A percentile compares a stretch with the other conserved stretches of the same genome.
These are phyloP conservation scores for Phytophthora europaea DNA, from an alignment of 352 stramenopile genomes.

Conservation along the genomic window DNA sequence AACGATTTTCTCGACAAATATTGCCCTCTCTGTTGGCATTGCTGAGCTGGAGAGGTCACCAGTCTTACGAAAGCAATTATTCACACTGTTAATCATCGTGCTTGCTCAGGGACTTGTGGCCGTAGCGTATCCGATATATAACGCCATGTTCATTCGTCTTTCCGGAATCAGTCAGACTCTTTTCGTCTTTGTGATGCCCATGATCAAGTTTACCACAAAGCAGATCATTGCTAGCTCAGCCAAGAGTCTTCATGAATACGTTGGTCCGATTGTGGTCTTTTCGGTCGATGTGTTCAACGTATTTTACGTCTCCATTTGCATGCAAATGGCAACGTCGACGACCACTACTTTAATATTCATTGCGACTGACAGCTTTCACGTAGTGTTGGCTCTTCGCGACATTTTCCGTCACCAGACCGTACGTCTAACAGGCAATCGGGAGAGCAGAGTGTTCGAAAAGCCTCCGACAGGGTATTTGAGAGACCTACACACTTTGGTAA, in stretches of 20 bases:
- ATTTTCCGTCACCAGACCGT: neutral
- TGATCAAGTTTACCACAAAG: constrained; percentile 5
- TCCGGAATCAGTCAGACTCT: neutral
- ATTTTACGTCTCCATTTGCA: constrained; percentile 3
- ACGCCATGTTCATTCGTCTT: neutral
- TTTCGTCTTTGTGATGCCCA: neutral
- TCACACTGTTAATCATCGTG: neutral
- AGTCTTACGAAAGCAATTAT: neutral
- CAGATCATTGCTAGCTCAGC: neutral
- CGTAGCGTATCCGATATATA: neutral
- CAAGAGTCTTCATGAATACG: neutral
- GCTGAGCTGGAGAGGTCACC: neutral
- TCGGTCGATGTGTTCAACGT: constrained; percentile 3
- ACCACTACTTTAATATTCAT: neutral
- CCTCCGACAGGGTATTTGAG: neutral
- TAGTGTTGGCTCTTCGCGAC: neutral
- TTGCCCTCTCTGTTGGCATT: neutral
- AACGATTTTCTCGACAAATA: neutral
- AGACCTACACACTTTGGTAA: neutral
- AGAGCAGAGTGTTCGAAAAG: neutral
- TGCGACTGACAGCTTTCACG: neutral
- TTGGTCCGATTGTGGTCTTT: neutral
- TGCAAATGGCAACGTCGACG: constrained; percentile 2
- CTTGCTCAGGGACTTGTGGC: neutral
- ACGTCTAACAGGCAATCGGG: neutral